These are phyloP conservation scores for Vickermania spadyakhi DNA, from an alignment of 208 protist species.

Conservation along the genomic window DNA sequence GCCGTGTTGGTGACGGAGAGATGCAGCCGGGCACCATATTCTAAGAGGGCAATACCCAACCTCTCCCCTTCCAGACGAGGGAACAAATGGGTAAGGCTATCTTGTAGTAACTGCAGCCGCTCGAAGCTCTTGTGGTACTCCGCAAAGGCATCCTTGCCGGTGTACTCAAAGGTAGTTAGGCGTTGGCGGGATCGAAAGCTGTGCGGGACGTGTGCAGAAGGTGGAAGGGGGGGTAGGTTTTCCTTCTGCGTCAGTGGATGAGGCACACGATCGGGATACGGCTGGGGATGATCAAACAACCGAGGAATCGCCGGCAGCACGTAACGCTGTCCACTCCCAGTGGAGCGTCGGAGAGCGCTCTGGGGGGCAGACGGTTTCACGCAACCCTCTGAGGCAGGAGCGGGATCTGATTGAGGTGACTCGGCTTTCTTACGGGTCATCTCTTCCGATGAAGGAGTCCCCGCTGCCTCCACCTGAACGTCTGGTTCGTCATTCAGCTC, in stretches of 20 bases:
- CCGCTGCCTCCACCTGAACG: neutral
- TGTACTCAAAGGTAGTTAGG: constrained; percentile 33
- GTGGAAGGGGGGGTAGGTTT: neutral
- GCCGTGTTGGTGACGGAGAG: neutral
- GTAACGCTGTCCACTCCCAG: neutral
- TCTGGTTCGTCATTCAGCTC: neutral
- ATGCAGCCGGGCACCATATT: neutral
- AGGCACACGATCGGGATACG: constrained; percentile 14
- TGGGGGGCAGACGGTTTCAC: neutral
- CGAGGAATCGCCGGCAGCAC: constrained; percentile 30
- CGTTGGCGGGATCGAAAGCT: constrained; percentile 5
- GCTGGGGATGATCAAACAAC: constrained; percentile 16
- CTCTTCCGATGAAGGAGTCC: neutral
- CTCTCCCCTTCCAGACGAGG: constrained; percentile 14
- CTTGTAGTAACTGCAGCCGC: constrained; percentile 20
- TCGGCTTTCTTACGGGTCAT: too few relatives aligned
- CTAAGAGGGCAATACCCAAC: neutral
- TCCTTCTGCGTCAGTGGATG: constrained; percentile 33
- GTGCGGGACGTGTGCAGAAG: neutral
- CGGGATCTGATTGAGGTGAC: neutral
- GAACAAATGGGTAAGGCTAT: constrained; percentile 11
- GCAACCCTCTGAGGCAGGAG: neutral
- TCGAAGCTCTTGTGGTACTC: constrained; percentile 32
- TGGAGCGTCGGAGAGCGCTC: neutral
- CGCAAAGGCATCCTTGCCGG: constrained; percentile 36